Percentiles rank a stretch among this genome's conserved stretches.
Evolutionary conservation across 441 rosid genomes (phyloP).

Genomic region (Mallotus repandus): DNA sequence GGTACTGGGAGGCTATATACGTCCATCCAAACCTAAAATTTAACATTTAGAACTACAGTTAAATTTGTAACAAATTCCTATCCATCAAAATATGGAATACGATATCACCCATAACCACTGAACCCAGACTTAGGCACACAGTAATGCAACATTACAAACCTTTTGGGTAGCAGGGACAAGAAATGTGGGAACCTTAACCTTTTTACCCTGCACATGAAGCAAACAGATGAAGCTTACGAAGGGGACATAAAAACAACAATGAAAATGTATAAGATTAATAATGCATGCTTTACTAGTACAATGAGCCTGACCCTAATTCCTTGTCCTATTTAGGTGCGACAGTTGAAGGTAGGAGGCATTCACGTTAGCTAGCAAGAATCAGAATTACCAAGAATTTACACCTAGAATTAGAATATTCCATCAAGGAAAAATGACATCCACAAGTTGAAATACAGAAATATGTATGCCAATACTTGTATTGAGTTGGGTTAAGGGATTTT

Average conservation of each 20-base stretch:
- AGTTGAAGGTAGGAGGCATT: not conserved
- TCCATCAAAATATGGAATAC: not conserved
- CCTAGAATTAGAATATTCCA: not conserved
- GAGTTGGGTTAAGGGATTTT: too few relatives aligned
- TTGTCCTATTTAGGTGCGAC: not conserved
- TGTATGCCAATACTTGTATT: not conserved
- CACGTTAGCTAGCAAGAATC: not conserved
- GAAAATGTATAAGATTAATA: not conserved
- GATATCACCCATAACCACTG: not conserved
- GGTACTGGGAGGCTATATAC: slow-evolving; percentile 82
- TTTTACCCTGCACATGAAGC: slow-evolving; percentile 61
- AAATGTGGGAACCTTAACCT: slow-evolving; percentile 95
- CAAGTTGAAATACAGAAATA: not conserved
- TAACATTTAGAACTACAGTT: not conserved
- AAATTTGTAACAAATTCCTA: not conserved
- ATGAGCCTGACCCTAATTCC: not conserved
- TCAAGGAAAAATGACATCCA: not conserved
- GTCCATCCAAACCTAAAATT: slow-evolving; percentile 87
- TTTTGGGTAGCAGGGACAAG: slow-evolving; percentile 97
- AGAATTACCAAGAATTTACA: not conserved
- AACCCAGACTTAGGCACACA: not conserved
- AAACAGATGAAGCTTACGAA: slow-evolving; percentile 10
- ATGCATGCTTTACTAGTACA: not conserved
- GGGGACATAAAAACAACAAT: not conserved
- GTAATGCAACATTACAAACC: slow-evolving; percentile 38